Percentiles rank a stretch among this genome's conserved stretches.
Evolutionary conservation across 441 rosid species (phyloP).

Genomic region (Sinapis alba): DNA sequence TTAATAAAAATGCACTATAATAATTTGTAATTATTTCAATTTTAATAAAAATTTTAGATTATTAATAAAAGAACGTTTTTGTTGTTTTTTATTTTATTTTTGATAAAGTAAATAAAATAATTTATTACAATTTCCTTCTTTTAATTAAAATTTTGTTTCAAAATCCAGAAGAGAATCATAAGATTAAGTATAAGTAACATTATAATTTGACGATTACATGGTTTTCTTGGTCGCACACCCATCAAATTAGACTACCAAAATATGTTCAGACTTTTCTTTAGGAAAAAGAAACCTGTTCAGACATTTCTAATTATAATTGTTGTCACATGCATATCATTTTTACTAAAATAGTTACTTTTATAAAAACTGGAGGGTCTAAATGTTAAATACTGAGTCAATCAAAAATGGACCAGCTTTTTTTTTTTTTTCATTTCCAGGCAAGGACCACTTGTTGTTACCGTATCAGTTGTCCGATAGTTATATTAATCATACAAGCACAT

Average conservation of each 20-base stretch:
- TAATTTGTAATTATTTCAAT: too few species aligned
- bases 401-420: constrained; percentile 16
- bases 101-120: neutral
- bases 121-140: neutral
- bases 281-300: neutral
- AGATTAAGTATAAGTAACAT: too few species aligned
- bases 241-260: neutral
- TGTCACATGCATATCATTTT: neutral
- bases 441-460: constrained; percentile 28
- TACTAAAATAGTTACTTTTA: neutral
- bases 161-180: neutral
- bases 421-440: neutral
- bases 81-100: neutral
- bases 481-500: constrained; percentile 10
- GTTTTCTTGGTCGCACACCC: too few species aligned
- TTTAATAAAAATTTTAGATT: too few species aligned
- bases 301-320: neutral
- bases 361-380: neutral
- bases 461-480: constrained; percentile 11
- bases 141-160: neutral
- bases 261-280: neutral
- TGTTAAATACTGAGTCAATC: neutral
- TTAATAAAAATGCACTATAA: too few species aligned
- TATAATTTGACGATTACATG: too few species aligned
- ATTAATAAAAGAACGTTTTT: neutral